These are phyloP conservation scores for Tolypocladium ovalisporum DNA, from an alignment of 2,329 filamentous ascomycete genomes.

Conservation along the genomic window DNA sequence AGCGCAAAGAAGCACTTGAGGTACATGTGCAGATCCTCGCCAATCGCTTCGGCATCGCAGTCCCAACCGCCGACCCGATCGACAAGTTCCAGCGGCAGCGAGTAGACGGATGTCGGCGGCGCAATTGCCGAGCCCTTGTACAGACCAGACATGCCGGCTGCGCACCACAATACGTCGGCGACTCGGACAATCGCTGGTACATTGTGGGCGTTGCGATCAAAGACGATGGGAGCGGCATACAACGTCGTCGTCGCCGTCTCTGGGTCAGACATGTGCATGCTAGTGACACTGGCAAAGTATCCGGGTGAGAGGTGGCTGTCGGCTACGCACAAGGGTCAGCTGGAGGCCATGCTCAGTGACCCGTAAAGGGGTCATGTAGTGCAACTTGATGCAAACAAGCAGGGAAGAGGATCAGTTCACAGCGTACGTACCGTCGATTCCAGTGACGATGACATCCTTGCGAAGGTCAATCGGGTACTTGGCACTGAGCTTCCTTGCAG, in stretches of 20 bases:
- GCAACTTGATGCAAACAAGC: neutral
- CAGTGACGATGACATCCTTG: conserved; percentile 56
- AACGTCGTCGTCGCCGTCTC: conserved; percentile 51
- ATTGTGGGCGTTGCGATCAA: conserved; percentile 60
- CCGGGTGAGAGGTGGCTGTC: conserved; percentile 60
- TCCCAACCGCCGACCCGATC: conserved; percentile 66
- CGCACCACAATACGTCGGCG: conserved; percentile 62
- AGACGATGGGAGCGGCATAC: conserved; percentile 61
- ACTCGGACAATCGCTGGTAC: conserved; percentile 59
- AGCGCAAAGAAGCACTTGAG: conserved; percentile 68
- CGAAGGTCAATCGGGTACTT: conserved; percentile 42
- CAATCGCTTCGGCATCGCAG: conserved; percentile 58
- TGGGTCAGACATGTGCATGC: conserved; percentile 49
- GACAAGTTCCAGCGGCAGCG: conserved; percentile 53
- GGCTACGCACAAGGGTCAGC: conserved; percentile 29
- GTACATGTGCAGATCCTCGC: conserved; percentile 69
- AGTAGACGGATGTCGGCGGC: conserved; percentile 66
- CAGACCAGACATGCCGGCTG: conserved; percentile 58
- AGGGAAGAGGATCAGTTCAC: conserved; percentile 6
- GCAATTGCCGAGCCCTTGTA: conserved; percentile 53
- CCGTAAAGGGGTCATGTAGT: neutral
- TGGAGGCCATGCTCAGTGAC: neutral
- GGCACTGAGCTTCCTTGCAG: conserved; percentile 53
- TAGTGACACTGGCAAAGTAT: conserved; percentile 55
- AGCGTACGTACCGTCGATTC: conserved; percentile 61